Evolutionary conservation across 2,329 filamentous ascomycete species (phyloP), one percentile per base, ranked within the genome.

Genomic region (Diaporthe sp.): DNA sequence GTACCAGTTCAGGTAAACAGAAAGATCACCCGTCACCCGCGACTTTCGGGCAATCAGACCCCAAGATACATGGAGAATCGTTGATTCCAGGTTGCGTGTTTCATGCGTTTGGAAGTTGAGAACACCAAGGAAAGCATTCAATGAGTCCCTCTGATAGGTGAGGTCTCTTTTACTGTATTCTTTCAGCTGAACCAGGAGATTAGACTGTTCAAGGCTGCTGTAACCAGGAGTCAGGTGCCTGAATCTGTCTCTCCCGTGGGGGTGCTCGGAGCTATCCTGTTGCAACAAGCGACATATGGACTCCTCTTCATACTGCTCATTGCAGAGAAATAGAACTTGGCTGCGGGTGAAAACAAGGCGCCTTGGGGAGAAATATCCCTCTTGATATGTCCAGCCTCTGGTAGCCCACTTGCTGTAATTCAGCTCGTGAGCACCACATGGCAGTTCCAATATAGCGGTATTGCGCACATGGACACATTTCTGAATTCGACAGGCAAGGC

Each of bases 21-120:
- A 1, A 22, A 57, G 8, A 0, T 19, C 2, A 31, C 28, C 4
- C 13, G 19, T 19, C 2, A 1, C 1, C 6, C 2, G 1, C 4
- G 1, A 0, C 7, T 3, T 57, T 4, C 9, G 6, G 28, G 15
- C 28, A 34, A 57, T 1, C 1, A 57, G 3, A 4, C 53, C 53
- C 3, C 17, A 12, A 34, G 17, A 4, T 5, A 57, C 10, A 12
- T 57, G 53, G 0, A 57, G 1, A 57, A 57, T 2, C 2, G 3
- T 0, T 9, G 53, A 13, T 19, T 0, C 17, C 8, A 6, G 7
- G 0, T 8, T 49, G 8, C 17, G 17, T 10, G 46, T 9, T 19
- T 4, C 3, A 4, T 4, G 15, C 2, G 7, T 1, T 0, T 57
- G 5, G 9, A 22, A 57, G 4, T 57, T 57, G 28, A 57, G 53